These are phyloP conservation scores for Nidula microcarpa DNA, from an alignment of 768 basidiomycete genomes.

Conservation along the genomic window DNA sequence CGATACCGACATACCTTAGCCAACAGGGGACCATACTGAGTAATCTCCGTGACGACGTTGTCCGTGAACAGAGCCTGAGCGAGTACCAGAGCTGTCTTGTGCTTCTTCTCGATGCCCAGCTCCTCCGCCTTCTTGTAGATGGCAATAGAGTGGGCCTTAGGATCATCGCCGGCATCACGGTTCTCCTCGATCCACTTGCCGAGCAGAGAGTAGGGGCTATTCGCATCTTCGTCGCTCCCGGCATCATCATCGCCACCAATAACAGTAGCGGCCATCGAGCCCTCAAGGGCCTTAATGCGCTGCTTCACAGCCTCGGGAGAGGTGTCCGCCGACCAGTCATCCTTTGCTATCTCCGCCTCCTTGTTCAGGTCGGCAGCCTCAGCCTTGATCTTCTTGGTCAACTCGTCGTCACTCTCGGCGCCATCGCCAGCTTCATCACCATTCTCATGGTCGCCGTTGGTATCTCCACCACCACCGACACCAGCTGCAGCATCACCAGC, in stretches of 20 bases:
- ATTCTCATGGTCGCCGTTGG: constrained; percentile 32
- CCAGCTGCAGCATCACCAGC: constrained; percentile 47
- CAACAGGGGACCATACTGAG: constrained; percentile 64
- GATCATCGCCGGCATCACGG: constrained; percentile 39
- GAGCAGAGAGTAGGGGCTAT: constrained; percentile 83
- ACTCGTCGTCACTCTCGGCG: constrained; percentile 81
- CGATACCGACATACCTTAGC: constrained; percentile 55
- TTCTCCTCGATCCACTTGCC: constrained; percentile 85
- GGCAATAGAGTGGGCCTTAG: constrained; percentile 54
- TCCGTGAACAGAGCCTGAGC: constrained; percentile 82
- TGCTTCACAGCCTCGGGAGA: constrained; percentile 85
- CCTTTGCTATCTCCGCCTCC: constrained; percentile 56
- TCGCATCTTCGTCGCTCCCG: constrained; percentile 81
- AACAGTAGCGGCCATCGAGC: constrained; percentile 47
- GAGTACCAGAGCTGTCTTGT: constrained; percentile 82
- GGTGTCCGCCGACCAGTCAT: constrained; percentile 92
- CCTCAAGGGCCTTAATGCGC: constrained; percentile 70
- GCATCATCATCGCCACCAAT: constrained; percentile 70
- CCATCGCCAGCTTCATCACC: constrained; percentile 41
- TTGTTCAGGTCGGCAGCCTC: constrained; percentile 76
- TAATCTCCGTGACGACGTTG: constrained; percentile 62
- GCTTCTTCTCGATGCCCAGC: constrained; percentile 90
- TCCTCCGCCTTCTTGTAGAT: constrained; percentile 90
- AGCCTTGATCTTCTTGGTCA: constrained; percentile 88
- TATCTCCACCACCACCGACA: constrained; percentile 36